These are phyloP conservation scores for Schwanniomyces vanrijiae DNA, from an alignment of 805 yeast species.

Conservation along the genomic window DNA sequence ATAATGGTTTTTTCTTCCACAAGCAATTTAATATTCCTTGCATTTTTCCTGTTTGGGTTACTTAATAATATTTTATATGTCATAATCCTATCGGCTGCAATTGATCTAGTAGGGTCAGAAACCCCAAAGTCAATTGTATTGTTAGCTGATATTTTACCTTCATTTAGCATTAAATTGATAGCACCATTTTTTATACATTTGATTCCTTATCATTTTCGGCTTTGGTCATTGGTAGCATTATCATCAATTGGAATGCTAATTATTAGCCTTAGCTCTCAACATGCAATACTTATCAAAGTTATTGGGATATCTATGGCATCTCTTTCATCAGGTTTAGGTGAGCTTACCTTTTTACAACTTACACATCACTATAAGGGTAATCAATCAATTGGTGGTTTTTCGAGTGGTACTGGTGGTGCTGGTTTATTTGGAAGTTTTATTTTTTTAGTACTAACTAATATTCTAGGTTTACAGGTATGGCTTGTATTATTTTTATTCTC, in stretches of 20 bases:
- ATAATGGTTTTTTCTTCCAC: background rate
- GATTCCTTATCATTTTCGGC: conserved; percentile 57
- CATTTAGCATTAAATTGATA: conserved; percentile 64
- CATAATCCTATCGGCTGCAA: conserved; percentile 87
- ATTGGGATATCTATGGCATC: conserved; percentile 81
- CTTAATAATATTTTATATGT: conserved; percentile 88
- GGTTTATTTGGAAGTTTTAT: conserved; percentile 81
- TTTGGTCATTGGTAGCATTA: conserved; percentile 52
- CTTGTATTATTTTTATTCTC: conserved; percentile 57
- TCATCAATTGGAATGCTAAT: conserved; percentile 75
- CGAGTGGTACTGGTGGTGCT: conserved; percentile 96
- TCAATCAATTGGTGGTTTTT: conserved; percentile 77
- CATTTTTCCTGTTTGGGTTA: conserved; percentile 84
- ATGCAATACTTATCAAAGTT: conserved; percentile 41
- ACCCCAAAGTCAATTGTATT: conserved; percentile 86
- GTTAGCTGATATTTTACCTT: conserved; percentile 83
- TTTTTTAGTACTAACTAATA: conserved; percentile 70
- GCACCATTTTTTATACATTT: conserved; percentile 81
- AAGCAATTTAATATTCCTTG: conserved; percentile 30
- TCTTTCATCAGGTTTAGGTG: conserved; percentile 85
- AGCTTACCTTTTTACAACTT: conserved; percentile 80
- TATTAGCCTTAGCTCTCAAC: conserved; percentile 45
- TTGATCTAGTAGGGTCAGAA: conserved; percentile 80
- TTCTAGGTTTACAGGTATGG: conserved; percentile 56
- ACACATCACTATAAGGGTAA: conserved; percentile 70